Conservation (phyloP, 1,139 yeast genomes). For the Geotrichum australiense region DNA sequence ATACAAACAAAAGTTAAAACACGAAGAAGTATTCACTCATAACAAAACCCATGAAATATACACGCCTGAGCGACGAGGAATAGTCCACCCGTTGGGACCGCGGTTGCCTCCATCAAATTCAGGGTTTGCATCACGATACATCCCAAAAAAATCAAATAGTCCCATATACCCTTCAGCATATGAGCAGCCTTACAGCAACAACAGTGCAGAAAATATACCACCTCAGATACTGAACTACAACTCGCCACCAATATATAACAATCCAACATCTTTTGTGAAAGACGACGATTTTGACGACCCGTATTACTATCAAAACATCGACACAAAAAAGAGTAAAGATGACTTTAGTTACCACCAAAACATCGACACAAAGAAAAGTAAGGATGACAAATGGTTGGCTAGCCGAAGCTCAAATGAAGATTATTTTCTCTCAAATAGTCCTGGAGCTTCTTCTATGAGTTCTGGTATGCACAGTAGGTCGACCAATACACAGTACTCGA, state of each 20-base stretch:
- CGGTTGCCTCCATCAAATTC: slow-evolving; percentile 15
- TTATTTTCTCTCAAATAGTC: too few species aligned
- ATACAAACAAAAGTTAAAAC: too few species aligned
- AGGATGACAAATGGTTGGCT: too few species aligned
- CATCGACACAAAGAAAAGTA: too few species aligned
- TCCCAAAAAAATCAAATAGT: neutral
- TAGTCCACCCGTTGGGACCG: slow-evolving; percentile 15
- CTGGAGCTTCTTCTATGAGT: slow-evolving; percentile 12
- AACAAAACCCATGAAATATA: too few species aligned
- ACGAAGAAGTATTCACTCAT: too few species aligned
- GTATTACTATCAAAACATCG: slow-evolving; percentile 8
- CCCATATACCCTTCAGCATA: neutral
- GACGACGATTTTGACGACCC: slow-evolving; percentile 12
- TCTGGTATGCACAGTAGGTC: slow-evolving; percentile 16
- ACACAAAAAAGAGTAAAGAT: too few species aligned
- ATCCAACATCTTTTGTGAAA: neutral
- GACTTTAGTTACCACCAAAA: too few species aligned
- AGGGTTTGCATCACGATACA: slow-evolving; percentile 8
- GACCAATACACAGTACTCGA: slow-evolving; percentile 15
- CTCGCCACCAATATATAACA: too few species aligned
- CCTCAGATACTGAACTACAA: too few species aligned
- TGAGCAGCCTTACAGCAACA: slow-evolving; percentile 8
- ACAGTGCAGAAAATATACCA: slow-evolving; percentile 7
- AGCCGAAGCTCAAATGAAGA: too few species aligned
- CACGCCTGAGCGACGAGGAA: slow-evolving; percentile 5